Evolutionary conservation across 2,329 filamentous ascomycete genomes (phyloP).

Genomic region (Penicillium digitatum): DNA sequence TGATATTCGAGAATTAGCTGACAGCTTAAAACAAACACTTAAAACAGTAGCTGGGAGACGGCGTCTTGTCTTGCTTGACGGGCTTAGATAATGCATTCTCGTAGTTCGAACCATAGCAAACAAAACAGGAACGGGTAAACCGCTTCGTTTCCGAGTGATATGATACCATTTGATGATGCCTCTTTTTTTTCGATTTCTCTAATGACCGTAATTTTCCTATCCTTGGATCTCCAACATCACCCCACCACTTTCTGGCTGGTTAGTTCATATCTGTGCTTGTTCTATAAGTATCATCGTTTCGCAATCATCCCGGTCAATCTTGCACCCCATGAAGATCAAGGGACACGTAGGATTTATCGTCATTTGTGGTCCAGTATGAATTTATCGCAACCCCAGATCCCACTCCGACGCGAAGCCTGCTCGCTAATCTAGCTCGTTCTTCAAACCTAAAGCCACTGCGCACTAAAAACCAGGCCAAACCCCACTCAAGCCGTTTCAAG

Average conservation of each 20-base stretch:
- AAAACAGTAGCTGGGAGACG: slow-evolving; percentile 33
- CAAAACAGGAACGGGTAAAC: slow-evolving; percentile 25
- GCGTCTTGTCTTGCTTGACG: slow-evolving; percentile 39
- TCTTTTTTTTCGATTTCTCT: slow-evolving; percentile 25
- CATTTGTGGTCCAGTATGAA: neutral
- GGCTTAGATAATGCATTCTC: slow-evolving; percentile 32
- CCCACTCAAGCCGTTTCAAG: neutral
- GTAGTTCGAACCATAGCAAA: slow-evolving; percentile 35
- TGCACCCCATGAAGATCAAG: neutral
- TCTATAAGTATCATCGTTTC: neutral
- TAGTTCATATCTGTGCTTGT: neutral
- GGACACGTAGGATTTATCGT: neutral
- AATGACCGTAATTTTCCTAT: slow-evolving; percentile 22
- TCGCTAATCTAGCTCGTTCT: neutral
- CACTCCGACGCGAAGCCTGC: neutral
- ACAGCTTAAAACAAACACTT: slow-evolving; percentile 25
- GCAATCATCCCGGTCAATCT: neutral
- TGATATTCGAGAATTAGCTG: slow-evolving; percentile 21
- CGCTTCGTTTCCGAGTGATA: slow-evolving; percentile 31
- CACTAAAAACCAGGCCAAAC: neutral
- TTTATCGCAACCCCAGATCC: neutral
- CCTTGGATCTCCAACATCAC: slow-evolving; percentile 1
- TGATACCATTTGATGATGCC: slow-evolving; percentile 33
- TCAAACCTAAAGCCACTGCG: neutral
- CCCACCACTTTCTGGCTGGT: neutral